phyloP scores from a whole-genome alignment of 441 rosid species.

The Euphorbia corollata region DNA sequence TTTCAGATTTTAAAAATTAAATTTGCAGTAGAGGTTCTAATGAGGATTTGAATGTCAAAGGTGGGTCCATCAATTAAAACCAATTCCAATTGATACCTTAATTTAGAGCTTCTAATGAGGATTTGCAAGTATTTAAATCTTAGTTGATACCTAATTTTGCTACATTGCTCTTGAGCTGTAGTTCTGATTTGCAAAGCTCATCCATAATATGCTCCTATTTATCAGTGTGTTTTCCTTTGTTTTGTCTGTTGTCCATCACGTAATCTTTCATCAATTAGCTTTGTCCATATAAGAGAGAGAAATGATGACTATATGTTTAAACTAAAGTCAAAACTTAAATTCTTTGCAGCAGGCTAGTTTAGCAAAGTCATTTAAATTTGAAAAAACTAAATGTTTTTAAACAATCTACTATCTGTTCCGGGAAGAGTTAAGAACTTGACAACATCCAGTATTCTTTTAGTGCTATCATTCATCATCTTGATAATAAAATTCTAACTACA shows the following conservation, averaged over 20 bases:
- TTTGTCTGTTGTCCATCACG: background rate
- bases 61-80: background rate
- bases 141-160: background rate
- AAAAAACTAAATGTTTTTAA: background rate
- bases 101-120: too few relatives aligned
- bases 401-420: background rate
- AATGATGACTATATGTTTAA: background rate
- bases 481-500: background rate
- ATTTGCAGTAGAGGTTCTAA: background rate
- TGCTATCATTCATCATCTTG: too few relatives aligned
- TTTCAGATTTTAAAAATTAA: background rate
- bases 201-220: background rate
- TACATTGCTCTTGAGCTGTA: background rate
- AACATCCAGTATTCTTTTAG: background rate
- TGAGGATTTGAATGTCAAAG: background rate
- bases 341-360: background rate
- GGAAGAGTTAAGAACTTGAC: too few relatives aligned
- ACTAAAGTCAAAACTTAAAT: background rate
- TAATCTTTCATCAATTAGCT: background rate
- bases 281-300: background rate
- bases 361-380: conserved; percentile 1
- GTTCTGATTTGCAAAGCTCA: background rate
- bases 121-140: too few relatives aligned
- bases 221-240: background rate
- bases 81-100: too few relatives aligned